Evolutionary conservation across 108 stramenopile species (phyloP), one percentile per base, ranked within the genome.

Genomic region (Parmales sp.): DNA sequence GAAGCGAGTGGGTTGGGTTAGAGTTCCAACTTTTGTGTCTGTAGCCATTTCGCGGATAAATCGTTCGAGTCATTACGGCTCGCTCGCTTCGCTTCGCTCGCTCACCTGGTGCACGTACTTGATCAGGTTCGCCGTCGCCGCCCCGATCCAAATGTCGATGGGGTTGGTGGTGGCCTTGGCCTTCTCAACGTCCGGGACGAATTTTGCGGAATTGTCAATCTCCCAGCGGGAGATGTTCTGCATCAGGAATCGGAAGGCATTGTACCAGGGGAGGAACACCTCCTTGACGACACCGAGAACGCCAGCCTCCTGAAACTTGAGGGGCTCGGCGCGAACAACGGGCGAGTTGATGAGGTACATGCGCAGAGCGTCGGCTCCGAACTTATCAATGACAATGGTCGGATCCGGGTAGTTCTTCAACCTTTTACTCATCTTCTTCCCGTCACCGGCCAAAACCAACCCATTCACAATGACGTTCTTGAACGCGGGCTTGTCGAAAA

Each of bases 321-420:
- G 82, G 45, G 93, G 83, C 73, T 99, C 97, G 23, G 96, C 99
- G 5, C 96, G 88, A 37, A 99, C 99, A 19, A 97, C 97, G 18
- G 99, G 99, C 6, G 95, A 96, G 74, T 97, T 96, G 87, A 98
- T 97, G 74, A 99, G 90, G 79, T 98, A 99, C 89, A 99, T 93
- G 38, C 99, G 83, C 54, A 99, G 75, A 36, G 99, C 97, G 83
- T 99, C 99, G 9, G 99, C 96, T 39, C 99, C 99, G 77, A 98
- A 95, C 69, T 86, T 86, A 66, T 74, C 38, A 50, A 98, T 88
- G 38, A 99, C 95, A 45, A 89, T 49, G 44, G 72, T 86, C n/a
- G 96, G 94, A 75, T 93, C 96, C 1, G 96, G 97, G 72, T 98
- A 99, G 76, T 99, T 99, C 81, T 99, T 97, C 23, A 95, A 78